Percentiles rank a stretch among this genome's conserved stretches.
Evolutionary conservation across 139 green algal species (phyloP).

Genomic region (Chlamydomonas incerta): DNA sequence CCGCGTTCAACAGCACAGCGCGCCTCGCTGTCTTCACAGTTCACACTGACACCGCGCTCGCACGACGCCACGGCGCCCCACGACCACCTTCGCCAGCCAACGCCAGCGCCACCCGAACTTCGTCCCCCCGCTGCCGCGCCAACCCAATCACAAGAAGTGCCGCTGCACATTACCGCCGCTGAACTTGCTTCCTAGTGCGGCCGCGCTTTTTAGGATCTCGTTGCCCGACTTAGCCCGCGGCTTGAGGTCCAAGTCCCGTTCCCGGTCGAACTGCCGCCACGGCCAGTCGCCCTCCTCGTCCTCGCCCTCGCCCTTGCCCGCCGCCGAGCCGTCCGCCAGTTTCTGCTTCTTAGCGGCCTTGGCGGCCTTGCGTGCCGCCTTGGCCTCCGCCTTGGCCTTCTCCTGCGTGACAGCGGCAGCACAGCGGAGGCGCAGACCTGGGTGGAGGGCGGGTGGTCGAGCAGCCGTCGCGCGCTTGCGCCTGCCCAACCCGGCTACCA

Average conservation of each 20-base stretch:
- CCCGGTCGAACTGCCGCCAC: slow-evolving; percentile 84
- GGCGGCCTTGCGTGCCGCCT: neutral
- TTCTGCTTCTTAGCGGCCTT: slow-evolving; percentile 15
- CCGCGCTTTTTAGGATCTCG: slow-evolving; percentile 65
- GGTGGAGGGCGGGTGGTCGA: too few species aligned
- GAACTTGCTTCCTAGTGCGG: slow-evolving; percentile 56
- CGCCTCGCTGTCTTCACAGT: too few species aligned
- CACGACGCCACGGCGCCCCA: too few species aligned
- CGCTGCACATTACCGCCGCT: slow-evolving; percentile 12
- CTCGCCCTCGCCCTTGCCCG: neutral
- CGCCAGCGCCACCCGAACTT: too few species aligned
- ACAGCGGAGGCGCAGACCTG: too few species aligned
- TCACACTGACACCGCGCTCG: too few species aligned
- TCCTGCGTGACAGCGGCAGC: neutral
- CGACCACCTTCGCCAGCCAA: too few species aligned
- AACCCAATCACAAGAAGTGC: slow-evolving; percentile 15
- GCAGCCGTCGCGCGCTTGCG: too few species aligned
- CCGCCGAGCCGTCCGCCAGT: neutral
- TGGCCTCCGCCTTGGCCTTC: slow-evolving; percentile 35
- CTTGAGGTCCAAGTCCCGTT: slow-evolving; percentile 75
- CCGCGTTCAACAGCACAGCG: too few species aligned
- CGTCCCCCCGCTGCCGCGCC: too few species aligned
- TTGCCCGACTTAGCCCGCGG: slow-evolving; percentile 48
- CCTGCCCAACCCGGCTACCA: too few species aligned
- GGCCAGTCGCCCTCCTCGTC: slow-evolving; percentile 38